These are phyloP conservation scores for Sambucus nigra DNA, from an alignment of 129 eudicot genomes.

Conservation along the genomic window DNA sequence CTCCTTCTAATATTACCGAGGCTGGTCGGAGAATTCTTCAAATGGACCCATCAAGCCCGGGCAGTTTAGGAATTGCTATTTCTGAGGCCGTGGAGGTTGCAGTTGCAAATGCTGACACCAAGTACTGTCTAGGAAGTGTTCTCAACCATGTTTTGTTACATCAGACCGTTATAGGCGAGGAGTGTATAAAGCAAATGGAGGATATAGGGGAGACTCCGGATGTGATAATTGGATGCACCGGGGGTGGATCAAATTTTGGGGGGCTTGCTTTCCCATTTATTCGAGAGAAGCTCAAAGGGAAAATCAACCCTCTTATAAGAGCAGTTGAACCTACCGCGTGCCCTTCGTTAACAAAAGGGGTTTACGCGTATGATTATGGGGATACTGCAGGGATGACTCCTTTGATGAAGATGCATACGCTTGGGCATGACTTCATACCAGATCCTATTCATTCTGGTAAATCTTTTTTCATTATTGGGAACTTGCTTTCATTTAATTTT, in stretches of 20 bases:
- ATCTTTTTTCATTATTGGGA: neutral
- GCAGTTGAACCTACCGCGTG: slow-evolving; percentile 96
- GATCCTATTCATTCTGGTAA: slow-evolving; percentile 96
- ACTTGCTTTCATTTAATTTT: neutral
- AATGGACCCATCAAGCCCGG: slow-evolving; percentile 76
- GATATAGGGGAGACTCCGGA: slow-evolving; percentile 85
- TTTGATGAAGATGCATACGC: slow-evolving; percentile 94
- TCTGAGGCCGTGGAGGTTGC: slow-evolving; percentile 97
- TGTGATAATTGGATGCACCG: slow-evolving; percentile 91
- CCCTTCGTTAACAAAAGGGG: slow-evolving; percentile 85
- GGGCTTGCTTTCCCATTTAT: slow-evolving; percentile 92
- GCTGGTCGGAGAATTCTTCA: slow-evolving; percentile 65
- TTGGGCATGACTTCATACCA: slow-evolving; percentile 90
- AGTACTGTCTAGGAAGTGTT: slow-evolving; percentile 91
- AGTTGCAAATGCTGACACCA: slow-evolving; percentile 54
- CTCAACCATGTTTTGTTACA: slow-evolving; percentile 87
- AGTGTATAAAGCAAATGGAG: slow-evolving; percentile 92
- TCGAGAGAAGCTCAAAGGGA: slow-evolving; percentile 73
- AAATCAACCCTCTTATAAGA: slow-evolving; percentile 66
- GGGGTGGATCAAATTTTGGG: slow-evolving; percentile 92
- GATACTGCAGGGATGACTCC: slow-evolving; percentile 96
- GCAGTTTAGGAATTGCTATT: slow-evolving; percentile 91
- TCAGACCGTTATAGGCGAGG: slow-evolving; percentile 95
- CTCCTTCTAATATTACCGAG: slow-evolving; percentile 72
- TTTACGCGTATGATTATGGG: slow-evolving; percentile 82